phyloP scores from a whole-genome alignment of 2,329 filamentous ascomycete genomes.

The Podosphaera leucotricha region DNA sequence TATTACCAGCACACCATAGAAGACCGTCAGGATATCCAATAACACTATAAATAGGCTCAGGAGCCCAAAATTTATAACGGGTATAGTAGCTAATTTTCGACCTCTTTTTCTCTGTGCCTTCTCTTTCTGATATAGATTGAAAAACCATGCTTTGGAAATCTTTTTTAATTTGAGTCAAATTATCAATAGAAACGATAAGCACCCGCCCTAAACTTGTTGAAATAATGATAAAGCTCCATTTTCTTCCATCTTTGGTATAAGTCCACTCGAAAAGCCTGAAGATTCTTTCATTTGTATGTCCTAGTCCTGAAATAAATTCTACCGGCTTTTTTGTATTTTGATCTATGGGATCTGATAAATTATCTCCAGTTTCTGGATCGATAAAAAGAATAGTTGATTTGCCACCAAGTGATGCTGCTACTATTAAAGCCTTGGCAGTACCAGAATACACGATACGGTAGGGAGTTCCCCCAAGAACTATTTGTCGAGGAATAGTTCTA shows the following conservation, averaged over 20 bases:
- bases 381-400: constrained; percentile 30
- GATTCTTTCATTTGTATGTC: constrained; percentile 32
- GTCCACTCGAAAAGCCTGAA: constrained; percentile 40
- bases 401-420: constrained; percentile 23
- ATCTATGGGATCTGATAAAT: constrained; percentile 24
- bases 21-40: constrained; percentile 30
- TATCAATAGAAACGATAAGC: constrained; percentile 27
- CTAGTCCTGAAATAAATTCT: constrained; percentile 31
- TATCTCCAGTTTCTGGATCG: constrained; percentile 28
- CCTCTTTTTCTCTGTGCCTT: not conserved
- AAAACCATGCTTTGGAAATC: constrained; percentile 1
- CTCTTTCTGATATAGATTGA: not conserved
- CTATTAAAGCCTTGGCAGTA: constrained; percentile 26
- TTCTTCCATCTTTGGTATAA: constrained; percentile 29
- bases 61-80: constrained; percentile 24
- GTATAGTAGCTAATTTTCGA: constrained; percentile 27
- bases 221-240: constrained; percentile 39
- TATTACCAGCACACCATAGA: constrained; percentile 29
- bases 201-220: constrained; percentile 30
- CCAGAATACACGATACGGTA: constrained; percentile 29
- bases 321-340: constrained; percentile 19
- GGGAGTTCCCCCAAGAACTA: constrained; percentile 20
- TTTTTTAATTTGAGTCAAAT: constrained; percentile 4
- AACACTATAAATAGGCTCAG: constrained; percentile 30
- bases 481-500: constrained; percentile 25